Evolutionary conservation across 148 eudicot genomes (phyloP), one percentile per base, ranked within the genome.

Genomic region (Chenopodium suecicum): DNA sequence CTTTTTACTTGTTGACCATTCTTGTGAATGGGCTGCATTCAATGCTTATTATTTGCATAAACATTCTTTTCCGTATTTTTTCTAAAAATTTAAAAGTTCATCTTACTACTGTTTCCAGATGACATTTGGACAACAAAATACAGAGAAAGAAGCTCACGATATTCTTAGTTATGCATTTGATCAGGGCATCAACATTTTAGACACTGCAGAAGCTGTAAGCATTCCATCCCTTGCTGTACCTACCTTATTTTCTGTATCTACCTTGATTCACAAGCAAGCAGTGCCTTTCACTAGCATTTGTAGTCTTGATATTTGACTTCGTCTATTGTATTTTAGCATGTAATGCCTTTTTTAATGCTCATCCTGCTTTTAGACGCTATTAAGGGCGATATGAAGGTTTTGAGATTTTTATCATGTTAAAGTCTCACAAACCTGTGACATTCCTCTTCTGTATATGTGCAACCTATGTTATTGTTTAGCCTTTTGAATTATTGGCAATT

Each of bases 101-200:
- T 64, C 71, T 11, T 72, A 29, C 63, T 29, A 32, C 11, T 85
- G 82, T 82, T 81, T 87, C 17, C 92, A 95, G 98, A 95, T 95
- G 99, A 93, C 99, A 52, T 95, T 89, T 85, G 99, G 99, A 63
- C 91, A 92, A 79, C 99, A 95, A 84, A 95, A 94, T 74, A 92
- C 98, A 64, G 99, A 95, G 88, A 93, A 93, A 83, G 99, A 95
- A 81, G 94, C 99, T 83, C 98, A 95, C 76, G 94, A 95, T 58
- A 90, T 92, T 52, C 97, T 95, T 71, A 89, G 85, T 84, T 93
- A 93, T 82, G 91, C 99, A 67, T 92, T 89, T 82, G 98, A 95
- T 37, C 88, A 84, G 74, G 99, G 99, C 60, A 89, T 95, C 84
- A 95, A 95, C 80, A 83, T 87, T 80, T 63, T 95, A 73, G 98